Base-by-base conservation (phyloP, 192 early-diverging fungal genomes). In the Phlyctochytrium planicorne region DNA sequence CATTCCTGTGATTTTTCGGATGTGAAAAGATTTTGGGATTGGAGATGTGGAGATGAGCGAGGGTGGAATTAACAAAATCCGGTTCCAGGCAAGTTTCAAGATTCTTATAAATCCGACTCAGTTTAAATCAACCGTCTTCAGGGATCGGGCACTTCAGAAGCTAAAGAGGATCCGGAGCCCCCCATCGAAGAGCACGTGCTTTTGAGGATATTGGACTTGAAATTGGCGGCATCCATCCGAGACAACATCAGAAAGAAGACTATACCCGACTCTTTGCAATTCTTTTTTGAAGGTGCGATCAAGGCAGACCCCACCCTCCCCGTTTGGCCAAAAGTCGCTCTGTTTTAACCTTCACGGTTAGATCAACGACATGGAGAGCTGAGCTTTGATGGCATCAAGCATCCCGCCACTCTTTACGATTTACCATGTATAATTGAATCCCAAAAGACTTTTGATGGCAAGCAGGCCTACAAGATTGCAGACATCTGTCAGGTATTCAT, bases 111-210 rank as follows among this genome's bases (percentile, higher is more conserved):
- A n/a, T n/a, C n/a, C n/a, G n/a, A n/a, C n/a, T n/a, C n/a, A n/a
- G n/a, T n/a, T n/a, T n/a, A n/a, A n/a, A n/a, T n/a, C n/a, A n/a
- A n/a, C n/a, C n/a, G n/a, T n/a, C n/a, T n/a, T n/a, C n/a, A n/a
- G n/a, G n/a, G n/a, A n/a, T n/a, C 40, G 40, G 20, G 40, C 40
- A 47, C 6, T 47, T 47, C 30, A 47, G 72, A 70, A 27, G 89
- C 88, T 30, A 87, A 90, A 17, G 83, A 87, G 25, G 87, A 89
- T 6, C 78, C 77, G 32, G 86, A 91, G 34, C 84, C 87, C 6
- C 86, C 90, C 0, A 75, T 89, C 50, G 93, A 95, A 72, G 91
- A 95, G 67, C 93, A 95, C 25, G 76, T 94, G 56, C 88, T 95
- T 36, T 67, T 95, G 30, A 78, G 93, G 31, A 64, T 94, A 47